phyloP scores from a whole-genome alignment of 257 asterid genomes.

The Rubia yunnanensis region DNA sequence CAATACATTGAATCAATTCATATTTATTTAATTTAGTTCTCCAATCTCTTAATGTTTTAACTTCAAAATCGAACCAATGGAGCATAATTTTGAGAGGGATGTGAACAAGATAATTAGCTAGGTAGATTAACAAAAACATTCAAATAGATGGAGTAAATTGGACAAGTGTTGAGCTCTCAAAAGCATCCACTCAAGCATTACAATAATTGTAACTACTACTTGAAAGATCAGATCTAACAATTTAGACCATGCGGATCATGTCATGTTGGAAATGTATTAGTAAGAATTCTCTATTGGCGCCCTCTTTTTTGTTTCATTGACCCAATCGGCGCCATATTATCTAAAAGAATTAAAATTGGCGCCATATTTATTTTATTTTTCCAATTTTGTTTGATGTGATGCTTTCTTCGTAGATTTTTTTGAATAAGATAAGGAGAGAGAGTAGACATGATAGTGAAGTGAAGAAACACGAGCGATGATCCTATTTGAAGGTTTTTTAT shows the following conservation, averaged over 20 bases:
- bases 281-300: conserved; percentile 4
- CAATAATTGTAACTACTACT: background rate
- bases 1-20: no score
- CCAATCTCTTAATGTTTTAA: no score
- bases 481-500: background rate
- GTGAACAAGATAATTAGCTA: background rate
- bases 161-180: background rate
- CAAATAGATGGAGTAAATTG: background rate
- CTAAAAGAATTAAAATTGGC: background rate
- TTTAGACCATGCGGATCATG: conserved; percentile 18
- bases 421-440: background rate
- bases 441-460: background rate
- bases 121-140: no score
- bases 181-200: background rate
- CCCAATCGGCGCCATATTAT: background rate
- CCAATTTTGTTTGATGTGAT: background rate
- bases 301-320: background rate
- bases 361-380: background rate
- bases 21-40: no score
- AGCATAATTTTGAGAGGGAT: background rate
- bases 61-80: background rate
- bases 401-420: background rate
- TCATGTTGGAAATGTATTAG: conserved; percentile 12
- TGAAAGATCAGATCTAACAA: background rate
- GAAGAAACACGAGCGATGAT: conserved; percentile 13